Evolutionary conservation across 1,139 yeast genomes (phyloP).

Genomic region (Yamadazyma aaseri): DNA sequence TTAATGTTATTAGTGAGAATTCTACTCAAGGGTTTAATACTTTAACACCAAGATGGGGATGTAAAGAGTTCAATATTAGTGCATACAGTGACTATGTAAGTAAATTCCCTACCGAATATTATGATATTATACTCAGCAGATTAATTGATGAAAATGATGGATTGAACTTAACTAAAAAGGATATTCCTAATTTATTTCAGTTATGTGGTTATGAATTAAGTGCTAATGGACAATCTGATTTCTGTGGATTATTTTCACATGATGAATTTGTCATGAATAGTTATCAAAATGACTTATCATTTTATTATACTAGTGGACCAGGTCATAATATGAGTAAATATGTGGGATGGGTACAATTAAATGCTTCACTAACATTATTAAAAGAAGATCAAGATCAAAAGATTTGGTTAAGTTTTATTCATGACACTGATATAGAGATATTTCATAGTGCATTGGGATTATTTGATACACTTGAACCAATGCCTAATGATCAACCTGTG

Average conservation of each 20-base stretch:
- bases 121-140: constrained; percentile 39
- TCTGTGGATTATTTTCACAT: constrained; percentile 51
- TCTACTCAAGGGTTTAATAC: constrained; percentile 26
- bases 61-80: constrained; percentile 18
- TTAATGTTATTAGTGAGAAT: constrained; percentile 25
- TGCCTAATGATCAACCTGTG: constrained; percentile 30
- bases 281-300: constrained; percentile 43
- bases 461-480: constrained; percentile 31
- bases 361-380: constrained; percentile 31
- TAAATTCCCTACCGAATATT: constrained; percentile 26
- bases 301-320: constrained; percentile 51
- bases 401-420: constrained; percentile 51
- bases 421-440: constrained; percentile 55
- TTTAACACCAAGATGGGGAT: constrained; percentile 29
- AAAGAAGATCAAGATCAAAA: constrained; percentile 26
- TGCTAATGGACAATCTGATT: constrained; percentile 45
- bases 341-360: constrained; percentile 31
- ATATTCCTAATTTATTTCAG: constrained; percentile 39
- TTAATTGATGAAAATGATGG: constrained; percentile 42
- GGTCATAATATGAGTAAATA: constrained; percentile 36
- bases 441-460: constrained; percentile 53
- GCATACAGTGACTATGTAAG: constrained; percentile 10
- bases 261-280: constrained; percentile 47
- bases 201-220: constrained; percentile 58
- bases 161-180: constrained; percentile 32